These are phyloP conservation scores for Brassica incana DNA, from an alignment of 345 rosid genomes.

Conservation along the genomic window DNA sequence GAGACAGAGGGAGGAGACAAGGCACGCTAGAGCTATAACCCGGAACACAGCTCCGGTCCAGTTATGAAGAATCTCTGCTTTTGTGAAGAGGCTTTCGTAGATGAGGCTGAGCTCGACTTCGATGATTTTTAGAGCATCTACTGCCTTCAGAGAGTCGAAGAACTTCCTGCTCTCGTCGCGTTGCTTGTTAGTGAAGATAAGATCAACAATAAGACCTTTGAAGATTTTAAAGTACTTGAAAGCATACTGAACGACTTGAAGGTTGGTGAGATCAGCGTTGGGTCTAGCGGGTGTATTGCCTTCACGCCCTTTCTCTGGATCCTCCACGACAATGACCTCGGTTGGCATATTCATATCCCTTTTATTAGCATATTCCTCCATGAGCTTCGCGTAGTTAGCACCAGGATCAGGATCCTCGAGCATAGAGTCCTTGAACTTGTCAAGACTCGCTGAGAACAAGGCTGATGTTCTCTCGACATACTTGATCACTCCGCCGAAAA, in stretches of 20 bases:
- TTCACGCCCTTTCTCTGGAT: constrained; percentile 29
- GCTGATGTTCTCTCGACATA: constrained; percentile 46
- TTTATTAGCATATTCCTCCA: constrained; percentile 35
- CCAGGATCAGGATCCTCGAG: constrained; percentile 31
- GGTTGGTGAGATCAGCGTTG: not conserved
- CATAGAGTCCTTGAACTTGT: constrained; percentile 39
- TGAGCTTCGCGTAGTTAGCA: constrained; percentile 36
- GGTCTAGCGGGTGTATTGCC: constrained; percentile 1
- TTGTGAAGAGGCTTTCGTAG: constrained; percentile 52
- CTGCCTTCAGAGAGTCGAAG: not conserved
- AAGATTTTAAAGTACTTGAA: constrained; percentile 36
- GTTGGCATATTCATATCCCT: constrained; percentile 25
- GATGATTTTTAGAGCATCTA: constrained; percentile 39
- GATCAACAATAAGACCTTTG: constrained; percentile 47
- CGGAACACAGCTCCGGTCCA: constrained; percentile 33
- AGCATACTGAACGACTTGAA: constrained; percentile 39
- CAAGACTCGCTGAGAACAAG: constrained; percentile 46
- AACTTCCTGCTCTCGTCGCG: constrained; percentile 23
- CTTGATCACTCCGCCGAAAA: constrained; percentile 46
- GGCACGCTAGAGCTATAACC: constrained; percentile 32
- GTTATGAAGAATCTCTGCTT: constrained; percentile 36
- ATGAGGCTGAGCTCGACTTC: constrained; percentile 49
- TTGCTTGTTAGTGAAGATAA: constrained; percentile 31
- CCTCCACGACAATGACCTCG: constrained; percentile 19
- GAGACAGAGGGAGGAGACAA: constrained; percentile 45